A percentile compares a stretch with the other conserved stretches of the same genome.
phyloP scores from a whole-genome alignment of 2,329 filamentous ascomycete species.

The Penicillium palitans region DNA sequence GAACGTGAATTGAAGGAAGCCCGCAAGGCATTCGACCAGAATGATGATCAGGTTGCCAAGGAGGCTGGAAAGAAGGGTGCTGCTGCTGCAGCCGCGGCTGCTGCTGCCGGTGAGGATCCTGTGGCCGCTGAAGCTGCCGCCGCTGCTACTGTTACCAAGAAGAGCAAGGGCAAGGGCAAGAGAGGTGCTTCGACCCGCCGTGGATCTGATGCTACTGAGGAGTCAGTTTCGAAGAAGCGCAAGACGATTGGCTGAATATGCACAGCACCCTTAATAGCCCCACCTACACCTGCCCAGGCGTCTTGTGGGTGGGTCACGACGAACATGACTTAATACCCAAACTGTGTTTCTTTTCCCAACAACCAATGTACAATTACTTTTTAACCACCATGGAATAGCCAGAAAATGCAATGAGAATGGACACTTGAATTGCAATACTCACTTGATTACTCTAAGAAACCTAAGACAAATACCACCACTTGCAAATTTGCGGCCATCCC shows the following conservation, averaged over 20 bases:
- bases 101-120: constrained; percentile 27
- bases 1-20: constrained; percentile 83
- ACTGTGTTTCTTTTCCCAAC: background rate
- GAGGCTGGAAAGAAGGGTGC: constrained; percentile 39
- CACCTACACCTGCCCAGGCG: background rate
- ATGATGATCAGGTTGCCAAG: constrained; percentile 46
- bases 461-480: background rate
- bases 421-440: background rate
- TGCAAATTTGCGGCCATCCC: background rate
- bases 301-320: background rate
- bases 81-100: constrained; percentile 27
- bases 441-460: background rate
- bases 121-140: constrained; percentile 29
- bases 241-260: constrained; percentile 26
- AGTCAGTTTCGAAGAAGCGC: constrained; percentile 37
- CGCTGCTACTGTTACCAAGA: constrained; percentile 28
- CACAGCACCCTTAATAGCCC: background rate
- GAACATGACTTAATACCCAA: constrained; percentile 2
- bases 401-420: background rate
- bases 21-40: constrained; percentile 59
- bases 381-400: background rate
- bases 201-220: constrained; percentile 39
- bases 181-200: constrained; percentile 28
- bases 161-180: constrained; percentile 41
- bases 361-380: background rate